A percentile compares a stretch with the other conserved stretches of the same genome.
phyloP scores from a whole-genome alignment of 371 early-diverging fungal species.

The Mucor plumbeus region DNA sequence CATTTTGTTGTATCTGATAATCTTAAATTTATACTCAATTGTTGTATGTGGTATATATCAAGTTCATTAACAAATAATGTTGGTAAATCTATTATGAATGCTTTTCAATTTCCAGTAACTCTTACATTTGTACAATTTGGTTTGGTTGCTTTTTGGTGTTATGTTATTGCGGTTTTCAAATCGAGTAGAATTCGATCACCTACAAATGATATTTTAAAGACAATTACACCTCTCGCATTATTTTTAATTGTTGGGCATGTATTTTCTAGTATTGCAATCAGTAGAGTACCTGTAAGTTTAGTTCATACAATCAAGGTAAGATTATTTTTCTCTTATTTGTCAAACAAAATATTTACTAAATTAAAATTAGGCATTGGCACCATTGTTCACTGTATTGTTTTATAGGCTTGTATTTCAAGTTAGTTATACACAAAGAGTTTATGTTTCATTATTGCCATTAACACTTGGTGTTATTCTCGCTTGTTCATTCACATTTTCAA shows the following conservation, averaged over 20 bases:
- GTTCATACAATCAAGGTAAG: constrained; percentile 91
- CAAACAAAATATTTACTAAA: no score
- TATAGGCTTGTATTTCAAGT: constrained; percentile 71
- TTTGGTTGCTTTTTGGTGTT: constrained; percentile 61
- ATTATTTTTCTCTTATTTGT: constrained; percentile 76
- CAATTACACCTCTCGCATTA: constrained; percentile 71
- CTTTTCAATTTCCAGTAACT: constrained; percentile 76
- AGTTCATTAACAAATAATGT: constrained; percentile 82
- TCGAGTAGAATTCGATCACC: constrained; percentile 56
- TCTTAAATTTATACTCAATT: constrained; percentile 52
- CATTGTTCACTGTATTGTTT: constrained; percentile 82
- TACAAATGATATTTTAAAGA: constrained; percentile 55
- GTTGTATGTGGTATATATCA: constrained; percentile 76
- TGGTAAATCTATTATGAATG: constrained; percentile 74
- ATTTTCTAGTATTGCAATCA: constrained; percentile 75
- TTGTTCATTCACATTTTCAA: constrained; percentile 48
- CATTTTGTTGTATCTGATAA: constrained; percentile 38
- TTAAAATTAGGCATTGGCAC: constrained; percentile 72
- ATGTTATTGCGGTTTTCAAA: constrained; percentile 36
- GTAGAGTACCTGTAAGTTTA: constrained; percentile 77
- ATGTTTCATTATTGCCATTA: constrained; percentile 75
- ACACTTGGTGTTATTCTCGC: constrained; percentile 82
- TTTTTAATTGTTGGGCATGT: constrained; percentile 86
- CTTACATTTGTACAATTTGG: constrained; percentile 79
- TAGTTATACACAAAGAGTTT: constrained; percentile 67